These are phyloP conservation scores for Trichophyton schoenleinii DNA, from an alignment of 2,329 filamentous ascomycete genomes.

Conservation along the genomic window DNA sequence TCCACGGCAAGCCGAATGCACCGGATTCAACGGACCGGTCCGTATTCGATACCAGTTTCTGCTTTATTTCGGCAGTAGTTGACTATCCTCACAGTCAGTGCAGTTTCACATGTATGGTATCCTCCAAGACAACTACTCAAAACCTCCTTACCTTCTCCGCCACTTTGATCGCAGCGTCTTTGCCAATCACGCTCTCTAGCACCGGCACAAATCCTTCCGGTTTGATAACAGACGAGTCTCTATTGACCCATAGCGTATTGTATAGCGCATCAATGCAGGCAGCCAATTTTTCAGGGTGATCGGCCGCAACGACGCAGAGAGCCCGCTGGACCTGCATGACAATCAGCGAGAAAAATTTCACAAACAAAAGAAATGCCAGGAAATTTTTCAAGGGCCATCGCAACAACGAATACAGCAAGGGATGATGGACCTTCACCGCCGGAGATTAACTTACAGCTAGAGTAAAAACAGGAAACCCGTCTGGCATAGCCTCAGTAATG, in stretches of 20 bases:
- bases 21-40: constrained; percentile 40
- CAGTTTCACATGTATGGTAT: background rate
- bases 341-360: background rate
- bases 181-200: constrained; percentile 36
- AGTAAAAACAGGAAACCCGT: constrained; percentile 43
- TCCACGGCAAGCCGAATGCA: constrained; percentile 51
- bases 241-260: constrained; percentile 41
- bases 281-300: constrained; percentile 28
- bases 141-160: constrained; percentile 33
- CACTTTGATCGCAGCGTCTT: constrained; percentile 31
- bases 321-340: constrained; percentile 35
- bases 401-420: too few species aligned
- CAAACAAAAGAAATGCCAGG: background rate
- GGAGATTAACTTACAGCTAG: constrained; percentile 22
- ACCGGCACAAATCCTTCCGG: constrained; percentile 34
- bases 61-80: constrained; percentile 34
- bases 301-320: constrained; percentile 36
- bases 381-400: background rate
- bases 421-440: background rate
- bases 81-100: constrained; percentile 14
- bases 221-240: constrained; percentile 32
- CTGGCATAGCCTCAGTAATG: constrained; percentile 33
- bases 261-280: constrained; percentile 37
- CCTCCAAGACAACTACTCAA: too few species aligned
- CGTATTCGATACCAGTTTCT: constrained; percentile 37